Base-by-base conservation (phyloP, 129 eudicot species). In the Pittosporum tobira region DNA sequence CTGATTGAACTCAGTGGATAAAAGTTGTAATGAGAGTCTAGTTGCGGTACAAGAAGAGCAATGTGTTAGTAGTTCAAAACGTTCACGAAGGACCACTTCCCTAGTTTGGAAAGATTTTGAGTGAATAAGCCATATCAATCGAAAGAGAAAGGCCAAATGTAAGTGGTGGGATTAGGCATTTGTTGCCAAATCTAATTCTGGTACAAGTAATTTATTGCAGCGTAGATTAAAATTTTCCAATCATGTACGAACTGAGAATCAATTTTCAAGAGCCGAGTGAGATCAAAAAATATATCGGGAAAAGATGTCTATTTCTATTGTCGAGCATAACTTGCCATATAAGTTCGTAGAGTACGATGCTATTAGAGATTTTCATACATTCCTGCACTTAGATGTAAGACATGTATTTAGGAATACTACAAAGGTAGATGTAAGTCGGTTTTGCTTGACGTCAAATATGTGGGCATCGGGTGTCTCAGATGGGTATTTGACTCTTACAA, bases 281-380 rank as follows among this genome's bases (percentile, higher is more conserved):
- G 50, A 30, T 44, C 64, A 56, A 20, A 58, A 30, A 30, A 36
- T 19, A 13, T 57, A 45, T 24, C 50, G 58, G 44, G 49, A 57
- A 12, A 29, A 43, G 6, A 21, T 67, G 1, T 19, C 34, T 13
- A 16, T 25, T 2, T 63, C 50, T 2, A 23, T 47, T 2, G 15
- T 56, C 12, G 31, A 53, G 21, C 72, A 57, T 57, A 31, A 47
- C 12, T 47, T 56, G 29, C 36, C 71, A 1, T 55, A 54, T 19
- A 27, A 31, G 5, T 65, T 51, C 53, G 20, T n/a, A 3, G 62
- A 55, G 56, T 54, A 66, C 29, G 64, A 66, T 15, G 63, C 34
- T 4, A 19, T 7, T 25, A 40, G 57, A 5, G 2, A 20, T 13
- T 2, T 51, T 24, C 29, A 22, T 21, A 20, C 22, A 18, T 67